Evolutionary conservation across 1,284 basidiomycete genomes (phyloP), one percentile per base, ranked within the genome.

Genomic region (Malassezia cuniculi): DNA sequence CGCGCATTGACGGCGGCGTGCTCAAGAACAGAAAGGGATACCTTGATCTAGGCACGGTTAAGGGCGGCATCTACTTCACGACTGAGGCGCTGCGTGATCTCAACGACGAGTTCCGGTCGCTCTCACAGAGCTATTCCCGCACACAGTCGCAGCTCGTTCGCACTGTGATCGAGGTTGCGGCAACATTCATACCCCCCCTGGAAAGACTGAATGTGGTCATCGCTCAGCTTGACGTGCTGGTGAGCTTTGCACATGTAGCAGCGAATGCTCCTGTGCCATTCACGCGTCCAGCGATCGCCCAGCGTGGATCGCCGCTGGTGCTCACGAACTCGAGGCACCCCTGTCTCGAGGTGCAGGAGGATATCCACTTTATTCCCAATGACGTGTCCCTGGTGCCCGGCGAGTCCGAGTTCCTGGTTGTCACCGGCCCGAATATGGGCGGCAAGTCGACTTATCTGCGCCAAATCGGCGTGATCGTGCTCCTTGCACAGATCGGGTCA

Each of bases 301-400:
- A 52, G 15, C 55, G 52, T 25, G 57, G 59, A 27, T 32, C 52
- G 6, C 43, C 47, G 17, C 36, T 65, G 6, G 33, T 41, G n/a
- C 36, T 65, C 21, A 39, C 39, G 18, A 50, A 58, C 2, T 57
- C 54, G 15, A 75, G 93, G 20, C 93, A 99, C 70, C 90, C 93
- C 5, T 95, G 90, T 55, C 73, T 99, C 7, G 93, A 99, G 68
- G 82, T 90, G 4, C 87, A 94, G 68, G 89, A 95, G 39, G 90
- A 90, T 31, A 74, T 97, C 36, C 80, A 75, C 57, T 97, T 97
- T 66, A 97, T 99, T 47, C 76, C 90, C 0, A 97, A 97, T 65
- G 85, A 97, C 61, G 77, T 85, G 20, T 78, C 84, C 61, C 83
- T 90, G 81, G 76, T 82, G 24, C 57, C 52, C 77, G 80, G 75